These are phyloP conservation scores for Cyclospora cayetanensis DNA, from an alignment of 169 alveolate genomes.

Conservation along the genomic window DNA sequence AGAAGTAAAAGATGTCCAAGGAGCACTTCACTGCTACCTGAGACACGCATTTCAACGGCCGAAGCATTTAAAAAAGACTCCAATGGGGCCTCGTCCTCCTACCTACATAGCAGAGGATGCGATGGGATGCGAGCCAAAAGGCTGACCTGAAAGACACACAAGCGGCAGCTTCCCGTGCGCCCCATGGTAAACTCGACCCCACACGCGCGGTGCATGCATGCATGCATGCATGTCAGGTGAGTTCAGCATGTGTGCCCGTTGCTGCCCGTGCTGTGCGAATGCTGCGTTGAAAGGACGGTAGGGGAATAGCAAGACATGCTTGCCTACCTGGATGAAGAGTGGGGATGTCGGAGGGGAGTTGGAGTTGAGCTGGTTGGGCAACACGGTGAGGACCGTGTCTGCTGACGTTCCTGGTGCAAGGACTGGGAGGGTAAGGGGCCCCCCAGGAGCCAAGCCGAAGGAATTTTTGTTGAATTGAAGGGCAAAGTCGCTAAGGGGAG, in stretches of 20 bases:
- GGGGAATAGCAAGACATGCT: not conserved
- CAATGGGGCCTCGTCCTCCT: not conserved
- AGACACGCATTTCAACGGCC: too few relatives aligned
- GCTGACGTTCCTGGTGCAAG: constrained; percentile 8
- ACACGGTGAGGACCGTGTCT: constrained; percentile 67
- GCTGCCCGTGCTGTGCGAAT: too few relatives aligned
- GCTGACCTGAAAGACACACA: not conserved
- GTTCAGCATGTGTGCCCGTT: not conserved
- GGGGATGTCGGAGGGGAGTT: constrained; percentile 77
- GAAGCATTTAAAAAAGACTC: not conserved
- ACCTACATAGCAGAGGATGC: not conserved
- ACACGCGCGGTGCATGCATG: not conserved
- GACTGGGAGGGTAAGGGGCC: not conserved
- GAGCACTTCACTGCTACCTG: constrained; percentile 80
- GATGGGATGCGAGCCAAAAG: not conserved
- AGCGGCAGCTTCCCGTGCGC: not conserved
- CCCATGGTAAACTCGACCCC: not conserved
- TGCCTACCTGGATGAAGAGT: constrained; percentile 71
- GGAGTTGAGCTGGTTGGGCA: constrained; percentile 74
- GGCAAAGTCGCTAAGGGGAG: constrained; percentile 24
- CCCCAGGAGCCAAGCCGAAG: constrained; percentile 57
- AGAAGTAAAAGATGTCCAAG: constrained; percentile 77
- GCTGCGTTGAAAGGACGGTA: not conserved
- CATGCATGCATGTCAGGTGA: not conserved
- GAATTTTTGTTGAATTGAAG: constrained; percentile 58